These are phyloP conservation scores for Camelina laxa DNA, from an alignment of 345 rosid genomes.

Conservation along the genomic window DNA sequence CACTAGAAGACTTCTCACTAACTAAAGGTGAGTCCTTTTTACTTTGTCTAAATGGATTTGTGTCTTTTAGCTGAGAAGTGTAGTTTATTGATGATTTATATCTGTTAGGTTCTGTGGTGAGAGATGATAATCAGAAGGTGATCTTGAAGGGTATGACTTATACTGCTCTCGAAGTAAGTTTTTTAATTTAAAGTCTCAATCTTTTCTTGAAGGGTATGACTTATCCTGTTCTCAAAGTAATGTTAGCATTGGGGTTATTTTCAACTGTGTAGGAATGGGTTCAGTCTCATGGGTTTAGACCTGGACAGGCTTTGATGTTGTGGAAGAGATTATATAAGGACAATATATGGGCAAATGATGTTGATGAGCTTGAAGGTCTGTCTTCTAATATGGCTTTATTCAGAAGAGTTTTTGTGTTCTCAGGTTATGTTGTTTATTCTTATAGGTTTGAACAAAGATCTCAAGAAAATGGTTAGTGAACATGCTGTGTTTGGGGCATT, in stretches of 20 bases:
- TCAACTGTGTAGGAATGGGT: slow-evolving; percentile 73
- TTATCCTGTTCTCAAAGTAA: slow-evolving; percentile 67
- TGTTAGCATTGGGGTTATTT: slow-evolving; percentile 7
- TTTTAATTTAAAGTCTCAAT: background rate
- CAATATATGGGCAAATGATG: slow-evolving; percentile 65
- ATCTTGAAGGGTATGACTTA: slow-evolving; percentile 80
- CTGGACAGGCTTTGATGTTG: slow-evolving; percentile 94
- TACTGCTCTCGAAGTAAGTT: slow-evolving; percentile 65
- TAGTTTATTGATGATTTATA: background rate
- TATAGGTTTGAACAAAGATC: slow-evolving; percentile 84
- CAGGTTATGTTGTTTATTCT: background rate
- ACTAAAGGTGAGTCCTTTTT: slow-evolving; percentile 20
- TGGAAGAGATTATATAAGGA: slow-evolving; percentile 93
- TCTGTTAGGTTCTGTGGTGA: slow-evolving; percentile 15
- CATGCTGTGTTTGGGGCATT: slow-evolving; percentile 71
- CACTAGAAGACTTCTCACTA: slow-evolving; percentile 32
- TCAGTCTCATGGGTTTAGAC: slow-evolving; percentile 75
- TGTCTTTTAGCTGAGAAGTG: background rate
- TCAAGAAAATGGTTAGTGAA: slow-evolving; percentile 73
- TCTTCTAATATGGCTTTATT: background rate
- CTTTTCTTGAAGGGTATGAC: slow-evolving; percentile 69
- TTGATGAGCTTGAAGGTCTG: slow-evolving; percentile 74
- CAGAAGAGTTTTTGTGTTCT: background rate
- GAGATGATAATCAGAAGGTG: slow-evolving; percentile 49
- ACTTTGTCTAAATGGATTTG: background rate